A percentile compares a stretch with the other conserved stretches of the same genome.
Conservation (phyloP, 768 basidiomycete genomes). For the Hypholoma fasciculare region DNA sequence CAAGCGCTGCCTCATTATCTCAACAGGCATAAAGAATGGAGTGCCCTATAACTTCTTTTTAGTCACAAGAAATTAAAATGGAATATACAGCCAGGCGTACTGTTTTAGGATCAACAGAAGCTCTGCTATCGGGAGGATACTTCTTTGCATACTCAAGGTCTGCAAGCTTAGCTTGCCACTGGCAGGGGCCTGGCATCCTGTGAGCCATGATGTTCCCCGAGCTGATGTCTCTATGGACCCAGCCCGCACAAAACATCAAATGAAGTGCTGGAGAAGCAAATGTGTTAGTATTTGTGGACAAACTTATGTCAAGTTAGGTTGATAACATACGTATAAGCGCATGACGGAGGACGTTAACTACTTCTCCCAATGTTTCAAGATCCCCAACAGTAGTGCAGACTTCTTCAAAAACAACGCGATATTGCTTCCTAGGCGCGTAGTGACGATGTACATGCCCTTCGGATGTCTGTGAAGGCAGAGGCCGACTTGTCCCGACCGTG, state of each 20-base stretch:
- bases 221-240: slow-evolving; percentile 15
- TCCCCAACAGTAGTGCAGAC: slow-evolving; percentile 1
- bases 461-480: background rate
- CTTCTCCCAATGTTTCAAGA: slow-evolving; percentile 8
- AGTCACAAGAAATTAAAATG: background rate
- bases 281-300: background rate
- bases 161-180: slow-evolving; percentile 1
- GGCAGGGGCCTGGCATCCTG: background rate
- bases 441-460: background rate
- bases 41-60: slow-evolving; percentile 6
- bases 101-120: background rate
- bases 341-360: background rate
- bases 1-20: background rate
- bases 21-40: slow-evolving; percentile 13
- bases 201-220: slow-evolving; percentile 10
- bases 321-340: slow-evolving; percentile 1
- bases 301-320: background rate
- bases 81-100: background rate
- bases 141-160: slow-evolving; percentile 9
- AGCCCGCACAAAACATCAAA: slow-evolving; percentile 9
- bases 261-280: slow-evolving; percentile 3
- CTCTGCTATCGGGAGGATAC: background rate
- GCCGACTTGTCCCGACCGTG: background rate
- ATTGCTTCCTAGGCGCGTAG: slow-evolving; percentile 2
- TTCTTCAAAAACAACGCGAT: slow-evolving; percentile 10